Evolutionary conservation across 2,329 filamentous ascomycete species (phyloP), one percentile per base, ranked within the genome.

Genomic region (Bipolaris sorokiniana): DNA sequence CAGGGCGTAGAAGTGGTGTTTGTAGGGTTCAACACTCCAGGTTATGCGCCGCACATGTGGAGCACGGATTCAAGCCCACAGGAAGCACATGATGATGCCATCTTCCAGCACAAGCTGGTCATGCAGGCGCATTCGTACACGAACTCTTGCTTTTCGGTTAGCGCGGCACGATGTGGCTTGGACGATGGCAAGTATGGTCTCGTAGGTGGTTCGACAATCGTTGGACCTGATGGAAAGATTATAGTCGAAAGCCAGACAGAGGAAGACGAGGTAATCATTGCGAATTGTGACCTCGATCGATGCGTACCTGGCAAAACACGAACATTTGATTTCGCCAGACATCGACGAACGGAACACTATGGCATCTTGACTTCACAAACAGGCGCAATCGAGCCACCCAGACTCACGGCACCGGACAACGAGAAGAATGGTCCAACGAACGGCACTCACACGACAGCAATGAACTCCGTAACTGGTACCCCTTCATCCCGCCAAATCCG

Each of bases 51-150:
- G 23, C 73, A 80, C 52, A 72, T 80, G 28, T 78, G 40, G 48
- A 20, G 48, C 16, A 26, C 40, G 2, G 20, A 51, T 3, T 11
- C 22, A 28, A 51, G 18, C 18, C 67, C 58, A 15, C 71, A 78
- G 52, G 77, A 82, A 56, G 79, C 81, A 20, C 78, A 81, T 38
- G 69, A 65, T 5, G 68, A 79, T 53, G 80, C 81, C 0, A 69
- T 82, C 4, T 82, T 83, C 63, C 82, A 84, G 51, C 82, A 84
- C 63, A 77, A 79, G 56, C 71, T 84, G 38, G 78, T 79, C n/a
- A 81, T 82, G 77, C 81, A 83, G 64, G 76, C 76, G 1, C 79
- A 82, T 46, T 80, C 77, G 42, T 84, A 84, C 63, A 81, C 80
- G 48, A 84, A 84, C 61, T 76, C 78, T 1, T 81, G 78, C 54